These are phyloP conservation scores for Euphorbia peplus DNA, from an alignment of 345 rosid species.

Conservation along the genomic window DNA sequence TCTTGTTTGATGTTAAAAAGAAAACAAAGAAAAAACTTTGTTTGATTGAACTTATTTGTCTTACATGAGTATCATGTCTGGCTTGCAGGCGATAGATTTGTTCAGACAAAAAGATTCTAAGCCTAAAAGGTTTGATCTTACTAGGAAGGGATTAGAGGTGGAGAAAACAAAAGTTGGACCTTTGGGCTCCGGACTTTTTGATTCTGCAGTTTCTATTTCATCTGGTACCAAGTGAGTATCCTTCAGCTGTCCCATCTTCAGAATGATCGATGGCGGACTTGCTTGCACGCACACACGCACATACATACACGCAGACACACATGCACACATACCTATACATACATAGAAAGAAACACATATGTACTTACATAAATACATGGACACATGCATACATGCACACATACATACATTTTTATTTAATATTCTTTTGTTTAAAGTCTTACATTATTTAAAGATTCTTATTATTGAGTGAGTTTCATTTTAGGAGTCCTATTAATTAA, in stretches of 20 bases:
- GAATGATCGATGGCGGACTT: slow-evolving; percentile 2
- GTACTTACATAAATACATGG: not conserved
- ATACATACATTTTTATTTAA: not conserved
- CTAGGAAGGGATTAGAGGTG: slow-evolving; percentile 46
- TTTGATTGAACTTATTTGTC: not conserved
- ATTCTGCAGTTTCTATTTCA: slow-evolving; percentile 80
- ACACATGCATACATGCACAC: not conserved
- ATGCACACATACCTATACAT: not conserved
- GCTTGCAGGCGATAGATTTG: slow-evolving; percentile 61
- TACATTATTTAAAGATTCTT: not conserved
- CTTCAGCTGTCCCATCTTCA: slow-evolving; percentile 20
- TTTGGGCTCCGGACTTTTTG: slow-evolving; percentile 70
- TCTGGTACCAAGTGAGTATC: slow-evolving; percentile 64
- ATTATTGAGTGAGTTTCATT: too few relatives aligned
- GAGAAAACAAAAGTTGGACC: slow-evolving; percentile 95
- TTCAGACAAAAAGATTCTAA: slow-evolving; percentile 48
- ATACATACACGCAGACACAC: not conserved
- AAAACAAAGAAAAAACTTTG: too few relatives aligned
- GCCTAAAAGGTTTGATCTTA: slow-evolving; percentile 62
- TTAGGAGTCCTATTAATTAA: too few relatives aligned
- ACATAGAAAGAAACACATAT: too few relatives aligned
- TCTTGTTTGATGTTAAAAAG: not conserved
- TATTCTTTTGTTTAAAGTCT: too few relatives aligned
- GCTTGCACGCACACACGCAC: not conserved
- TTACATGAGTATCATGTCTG: slow-evolving; percentile 15